Evolutionary conservation across 257 asterid genomes (phyloP), one percentile per base, ranked within the genome.

Genomic region (Parsonsia alboflavescens): DNA sequence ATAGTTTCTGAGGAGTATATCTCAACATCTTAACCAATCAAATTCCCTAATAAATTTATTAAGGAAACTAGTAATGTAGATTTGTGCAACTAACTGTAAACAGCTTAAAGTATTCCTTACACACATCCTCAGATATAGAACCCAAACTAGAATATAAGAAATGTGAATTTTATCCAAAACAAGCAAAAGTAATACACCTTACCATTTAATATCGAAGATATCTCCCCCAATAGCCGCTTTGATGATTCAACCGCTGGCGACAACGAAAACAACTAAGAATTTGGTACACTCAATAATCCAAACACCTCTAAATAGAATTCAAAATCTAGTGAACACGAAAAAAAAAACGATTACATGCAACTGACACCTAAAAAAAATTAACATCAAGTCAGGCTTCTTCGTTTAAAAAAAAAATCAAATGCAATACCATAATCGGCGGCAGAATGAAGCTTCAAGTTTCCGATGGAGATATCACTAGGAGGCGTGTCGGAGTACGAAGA

Each of bases 181-280:
- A 46, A 41, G 76, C 44, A 76, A 50, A 56, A 54, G 24, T 49
- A 5, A 24, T 22, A 36, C 17, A 73, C 71, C 88, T 17, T 82
- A 89, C 96, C 88, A 63, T 66, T 68, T 74, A 87, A 74, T 64
- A 87, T 26, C 74, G 88, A 75, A 12, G 92, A 76, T 68, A 82
- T 78, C 36, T 87, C 81, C 49, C 58, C 63, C 12, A 84, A 75
- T 68, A 86, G 83, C 72, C 73, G 85, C 76, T 73, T 73, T 10
- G 83, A 82, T 3, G 95, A 81, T 50, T 80, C 86, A 72, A 83
- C 92, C 88, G 79, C 75, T 30, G 7, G 39, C 44, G 63, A 17
- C 22, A 70, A 36, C 0, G 28, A 58, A 68, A 42, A 73, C 45
- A 48, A 5, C 33, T 39, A 39, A 72, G 73, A 58, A 53, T 12